Evolutionary conservation across 2,329 filamentous ascomycete genomes (phyloP), one percentile per base, ranked within the genome.

Genomic region (Ophiostoma novo-ulmi): DNA sequence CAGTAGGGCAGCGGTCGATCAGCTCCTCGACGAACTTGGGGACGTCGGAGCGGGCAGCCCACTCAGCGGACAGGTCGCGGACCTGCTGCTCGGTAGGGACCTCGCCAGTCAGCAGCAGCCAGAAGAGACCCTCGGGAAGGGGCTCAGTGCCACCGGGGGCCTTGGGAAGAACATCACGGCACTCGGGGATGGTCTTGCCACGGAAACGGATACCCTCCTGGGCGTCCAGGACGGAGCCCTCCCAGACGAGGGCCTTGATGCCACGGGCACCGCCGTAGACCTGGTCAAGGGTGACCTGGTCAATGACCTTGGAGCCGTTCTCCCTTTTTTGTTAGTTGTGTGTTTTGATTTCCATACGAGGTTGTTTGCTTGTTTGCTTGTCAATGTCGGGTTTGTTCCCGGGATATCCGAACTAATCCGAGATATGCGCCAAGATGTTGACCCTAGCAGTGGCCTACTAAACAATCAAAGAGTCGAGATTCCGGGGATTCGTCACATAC

Each of bases 201-300:
- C 95, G 91, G 90, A 99, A 99, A 78, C 95, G 92, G 83, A 99
- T 99, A 85, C 95, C 95, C 88, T 99, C 95, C 87, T 98, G 93
- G 71, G 94, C 88, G 84, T 99, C 95, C 78, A 99, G 91, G 78
- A 99, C 95, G 78, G 95, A 99, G 78, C 94, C 91, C 85, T 99
- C 95, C 95, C 95, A 99, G 78, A 99, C 95, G 74, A 99, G 90
- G 77, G 90, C 91, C 89, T 98, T 99, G 85, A 99, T 97, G 79
- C 95, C 94, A 86, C 95, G 94, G 80, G 95, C 95, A 89, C 95
- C 95, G 81, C 95, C 95, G 82, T 98, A 99, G 80, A 97, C 95
- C 86, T 99, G 95, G 87, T 98, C 95, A 76, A 99, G 92, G 73
- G 95, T 99, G 81, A 99, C 93, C 88, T 98, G 93, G 82, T 95